Percentiles rank a stretch among this genome's conserved stretches.
phyloP scores from a whole-genome alignment of 345 rosid genomes.

The Eucalyptus paniculata region DNA sequence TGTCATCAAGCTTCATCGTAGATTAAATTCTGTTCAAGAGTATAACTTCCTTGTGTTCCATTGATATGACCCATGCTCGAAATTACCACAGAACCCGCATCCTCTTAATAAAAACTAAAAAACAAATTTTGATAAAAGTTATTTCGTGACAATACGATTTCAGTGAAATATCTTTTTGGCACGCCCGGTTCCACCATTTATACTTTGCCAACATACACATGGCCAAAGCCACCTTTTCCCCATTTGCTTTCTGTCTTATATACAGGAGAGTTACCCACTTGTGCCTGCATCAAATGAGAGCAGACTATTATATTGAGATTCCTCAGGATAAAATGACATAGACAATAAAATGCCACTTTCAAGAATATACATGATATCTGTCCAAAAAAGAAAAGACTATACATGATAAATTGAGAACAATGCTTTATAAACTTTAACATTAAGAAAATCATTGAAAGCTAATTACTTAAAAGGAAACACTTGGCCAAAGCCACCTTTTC shows the following conservation, averaged over 20 bases:
- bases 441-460: neutral
- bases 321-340: neutral
- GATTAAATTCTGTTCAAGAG: neutral
- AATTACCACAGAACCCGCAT: neutral
- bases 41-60: neutral
- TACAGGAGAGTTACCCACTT: constrained; percentile 82
- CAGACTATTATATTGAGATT: neutral
- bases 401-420: neutral
- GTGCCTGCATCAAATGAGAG: constrained; percentile 33
- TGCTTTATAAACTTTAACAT: neutral
- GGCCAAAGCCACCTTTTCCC: constrained; percentile 99
- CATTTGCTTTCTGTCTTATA: constrained; percentile 72
- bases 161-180: neutral
- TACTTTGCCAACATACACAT: constrained; percentile 84
- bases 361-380: neutral
- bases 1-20: neutral
- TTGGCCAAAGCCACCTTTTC: constrained; percentile 98
- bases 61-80: neutral
- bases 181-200: constrained; percentile 22
- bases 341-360: neutral
- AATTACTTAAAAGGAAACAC: constrained; percentile 14
- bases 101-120: neutral
- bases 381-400: neutral
- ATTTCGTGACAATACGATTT: neutral
- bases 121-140: too few relatives aligned